phyloP scores from a whole-genome alignment of 257 asterid genomes.

The Nicotiana knightiana region DNA sequence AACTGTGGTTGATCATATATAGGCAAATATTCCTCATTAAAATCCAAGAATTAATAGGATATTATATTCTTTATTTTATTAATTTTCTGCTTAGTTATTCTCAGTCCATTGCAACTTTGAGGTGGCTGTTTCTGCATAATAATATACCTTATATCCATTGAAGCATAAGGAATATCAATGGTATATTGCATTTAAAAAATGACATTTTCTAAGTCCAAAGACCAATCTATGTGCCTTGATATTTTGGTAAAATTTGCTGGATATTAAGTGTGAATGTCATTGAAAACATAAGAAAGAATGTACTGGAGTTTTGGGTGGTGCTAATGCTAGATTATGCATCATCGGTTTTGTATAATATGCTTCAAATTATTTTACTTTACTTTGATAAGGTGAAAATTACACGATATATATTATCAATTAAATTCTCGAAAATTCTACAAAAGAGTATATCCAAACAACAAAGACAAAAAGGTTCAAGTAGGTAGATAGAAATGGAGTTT shows the following conservation, averaged over 20 bases:
- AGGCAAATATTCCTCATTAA: conserved; percentile 13
- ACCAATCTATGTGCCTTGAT: conserved; percentile 1
- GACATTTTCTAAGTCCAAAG: not conserved
- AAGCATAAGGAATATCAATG: not conserved
- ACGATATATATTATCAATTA: not conserved
- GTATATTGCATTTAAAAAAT: not conserved
- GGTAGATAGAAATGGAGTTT: not conserved
- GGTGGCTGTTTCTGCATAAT: conserved; percentile 11
- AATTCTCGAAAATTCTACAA: not conserved
- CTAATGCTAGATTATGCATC: not conserved
- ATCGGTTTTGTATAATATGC: not conserved
- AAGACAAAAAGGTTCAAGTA: not conserved
- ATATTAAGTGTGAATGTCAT: not conserved
- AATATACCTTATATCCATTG: not conserved
- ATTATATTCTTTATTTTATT: conserved; percentile 25
- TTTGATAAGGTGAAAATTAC: not conserved
- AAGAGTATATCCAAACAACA: not conserved
- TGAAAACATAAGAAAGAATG: not conserved
- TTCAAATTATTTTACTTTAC: not conserved
- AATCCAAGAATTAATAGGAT: conserved; percentile 17
- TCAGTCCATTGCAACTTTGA: conserved; percentile 21
- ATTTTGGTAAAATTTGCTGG: not conserved
- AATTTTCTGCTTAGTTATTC: conserved; percentile 23
- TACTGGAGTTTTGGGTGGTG: not conserved
- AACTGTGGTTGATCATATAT: conserved; percentile 14